Evolutionary conservation across 768 basidiomycete species (phyloP), one percentile per base, ranked within the genome.

Genomic region (Lentinula sp.): DNA sequence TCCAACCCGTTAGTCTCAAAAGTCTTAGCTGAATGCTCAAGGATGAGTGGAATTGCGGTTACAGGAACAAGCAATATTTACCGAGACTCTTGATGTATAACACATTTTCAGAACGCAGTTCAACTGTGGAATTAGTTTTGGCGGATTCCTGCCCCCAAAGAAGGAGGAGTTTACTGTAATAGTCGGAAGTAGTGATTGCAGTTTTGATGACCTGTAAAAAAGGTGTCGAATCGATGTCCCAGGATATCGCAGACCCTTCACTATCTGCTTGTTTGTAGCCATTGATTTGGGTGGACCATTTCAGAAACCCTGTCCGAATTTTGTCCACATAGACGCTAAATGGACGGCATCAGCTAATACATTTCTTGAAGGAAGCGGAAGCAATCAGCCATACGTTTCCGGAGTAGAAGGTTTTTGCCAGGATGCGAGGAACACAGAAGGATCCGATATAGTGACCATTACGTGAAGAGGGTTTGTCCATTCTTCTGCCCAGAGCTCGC

Each of bases 71-170:
- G 50, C 18, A 10, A 18, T 8, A 21, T 67, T 60, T 68, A 79
- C 74, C 75, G 48, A 79, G 63, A 62, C 71, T 77, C 68, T 76
- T 78, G 63, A 78, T 75, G 64, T 69, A 77, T 8, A 66, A 67
- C 51, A 74, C 70, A 66, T 83, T 80, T 52, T 82, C 80, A 4
- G 76, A 68, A 58, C 90, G 80, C 43, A 91, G 66, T 55, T 89
- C 87, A 5, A 85, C 75, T 49, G 72, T 71, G 10, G 76, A 73
- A 31, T 78, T 70, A 54, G 73, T 79, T 70, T 81, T 84, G 60
- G 78, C 81, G 28, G 89, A 89, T 72, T 96, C 94, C 73, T 95
- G 92, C 34, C 86, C 80, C 86, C 91, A 94, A 9, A 91, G 77
- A 10, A 74, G 70, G 23, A 82, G 77, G 16, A 95, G 71, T 63